Evolutionary conservation across 306 rosid genomes (phyloP), one percentile per base, ranked within the genome.

Genomic region (Rosa rugosa): DNA sequence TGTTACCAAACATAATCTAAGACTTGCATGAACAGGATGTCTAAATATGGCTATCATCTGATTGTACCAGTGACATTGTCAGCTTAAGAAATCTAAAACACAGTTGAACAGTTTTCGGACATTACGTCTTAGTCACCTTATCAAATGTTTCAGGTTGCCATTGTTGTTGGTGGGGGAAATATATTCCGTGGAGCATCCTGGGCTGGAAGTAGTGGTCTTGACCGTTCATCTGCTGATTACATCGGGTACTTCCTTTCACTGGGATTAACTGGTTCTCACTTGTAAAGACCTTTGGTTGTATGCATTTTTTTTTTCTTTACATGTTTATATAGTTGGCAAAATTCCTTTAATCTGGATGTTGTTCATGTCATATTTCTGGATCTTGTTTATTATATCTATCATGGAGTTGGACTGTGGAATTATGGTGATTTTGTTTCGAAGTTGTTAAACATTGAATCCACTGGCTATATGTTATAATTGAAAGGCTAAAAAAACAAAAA

Each of bases 81-180:
- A 45, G 68, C 68, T 40, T 46, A 34, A 27, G 50, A 41, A 38
- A 45, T 69, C 22, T 45, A 69, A 23, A 40, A 13, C 23, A n/a
- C 9, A 40, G 49, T 68, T 25, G 62, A 31, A 49, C 34, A 69
- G 46, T 18, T 78, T 78, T 4, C 5, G 6, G 27, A 36, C 13
- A 42, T 22, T 59, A 65, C 27, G 36, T 72, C 18, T 69, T 9
- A 57, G 82, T 74, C n/a, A 79, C 75, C 80, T 57, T 65, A 10
- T 78, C 70, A 68, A 73, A 49, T 84, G 69, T 85, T 88, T 90
- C 90, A 95, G 99, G 99, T 95, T 80, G 97, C 99, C 36, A 85
- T 95, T 25, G 98, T 95, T 27, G 98, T 95, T 64, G 99, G 99
- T 56, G 98, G 99, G 71, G 99, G 97, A 5, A 95, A 95, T 82